Base-by-base conservation (phyloP, 164 flowering plant genomes). In the Chimonanthus salicifolius region DNA sequence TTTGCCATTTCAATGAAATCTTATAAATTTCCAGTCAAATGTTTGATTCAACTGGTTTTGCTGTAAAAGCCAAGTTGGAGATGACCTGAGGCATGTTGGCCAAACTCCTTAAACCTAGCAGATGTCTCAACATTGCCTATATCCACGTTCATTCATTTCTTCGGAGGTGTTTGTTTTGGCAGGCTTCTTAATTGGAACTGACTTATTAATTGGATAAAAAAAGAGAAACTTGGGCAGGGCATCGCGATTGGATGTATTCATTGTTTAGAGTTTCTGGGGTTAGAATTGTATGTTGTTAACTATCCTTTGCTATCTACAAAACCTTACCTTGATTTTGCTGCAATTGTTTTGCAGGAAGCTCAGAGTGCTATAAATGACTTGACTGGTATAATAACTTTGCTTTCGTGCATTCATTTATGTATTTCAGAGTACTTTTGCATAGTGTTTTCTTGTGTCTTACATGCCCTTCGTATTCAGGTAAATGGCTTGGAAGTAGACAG, bases 401-500 rank as follows among this genome's bases (percentile, higher is more conserved):
- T 51, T 48, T 21, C 58, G 62, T 6, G 47, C 62, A 47, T 48
- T 21, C 58, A 47, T 15, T 3, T 48, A 6, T 20, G 15, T 13
- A 3, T 48, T 72, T 47, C 62, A 72, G 62, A 18, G 18, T 65
- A 49, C 70, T 43, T 62, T 21, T n/a, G n/a, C n/a, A 45, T 3
- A 45, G 58, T 72, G 33, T 68, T 65, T 69, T 69, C 44, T 4
- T 68, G 43, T 16, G 68, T 60, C 4, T 67, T 58, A 74, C 62
- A 58, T 77, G 20, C 60, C 18, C 33, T 33, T 6, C 18, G 44
- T 64, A 70, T 73, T 72, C 81, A 96, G 99, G 99, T 49, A 96
- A 96, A 80, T 96, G 99, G 99, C 95, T 96, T 54, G 97, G 95
- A 1, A 96, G 90, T 83, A 84, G 94, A 78, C 99, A 96, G 84